Percentiles rank a stretch among this genome's conserved stretches.
These are phyloP conservation scores for Arthrobotrys conoides DNA, from an alignment of 2,329 filamentous ascomycete species.

Conservation along the genomic window DNA sequence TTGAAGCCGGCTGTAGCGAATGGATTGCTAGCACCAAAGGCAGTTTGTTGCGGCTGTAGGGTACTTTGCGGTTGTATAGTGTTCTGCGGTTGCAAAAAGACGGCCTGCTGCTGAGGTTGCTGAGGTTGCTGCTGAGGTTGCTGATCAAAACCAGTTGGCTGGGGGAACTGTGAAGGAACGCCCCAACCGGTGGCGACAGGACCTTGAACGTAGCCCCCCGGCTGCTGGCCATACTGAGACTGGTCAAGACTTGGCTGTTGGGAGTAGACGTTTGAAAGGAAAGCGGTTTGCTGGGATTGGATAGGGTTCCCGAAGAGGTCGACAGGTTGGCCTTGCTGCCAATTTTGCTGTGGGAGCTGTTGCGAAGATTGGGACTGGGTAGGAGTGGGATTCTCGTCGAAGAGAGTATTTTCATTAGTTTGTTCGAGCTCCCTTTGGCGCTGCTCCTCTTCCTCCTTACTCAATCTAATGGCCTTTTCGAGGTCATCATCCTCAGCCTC, in stretches of 20 bases:
- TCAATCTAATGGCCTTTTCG: conserved; percentile 93
- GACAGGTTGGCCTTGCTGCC: conserved; percentile 95
- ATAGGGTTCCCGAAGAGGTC: conserved; percentile 98
- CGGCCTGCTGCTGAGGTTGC: conserved; percentile 63
- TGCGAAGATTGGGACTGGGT: conserved; percentile 75
- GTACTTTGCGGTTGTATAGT: conserved; percentile 55
- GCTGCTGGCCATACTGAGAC: conserved; percentile 69
- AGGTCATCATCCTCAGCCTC: conserved; percentile 83
- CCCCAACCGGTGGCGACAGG: conserved; percentile 56
- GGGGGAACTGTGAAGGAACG: conserved; percentile 61
- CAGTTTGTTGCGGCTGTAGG: conserved; percentile 69
- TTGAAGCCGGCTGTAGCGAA: conserved; percentile 60
- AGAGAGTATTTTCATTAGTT: conserved; percentile 86
- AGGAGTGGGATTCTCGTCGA: conserved; percentile 80
- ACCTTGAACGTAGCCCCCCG: conserved; percentile 52
- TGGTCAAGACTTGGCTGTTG: conserved; percentile 82
- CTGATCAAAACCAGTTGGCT: conserved; percentile 69
- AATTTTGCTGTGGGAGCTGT: conserved; percentile 73
- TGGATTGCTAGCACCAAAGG: conserved; percentile 71
- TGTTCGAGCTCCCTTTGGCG: conserved; percentile 89
- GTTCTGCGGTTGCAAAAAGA: conserved; percentile 59
- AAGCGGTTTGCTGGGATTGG: conserved; percentile 78
- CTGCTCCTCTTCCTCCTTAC: conserved; percentile 89
- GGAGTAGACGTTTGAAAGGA: conserved; percentile 77
- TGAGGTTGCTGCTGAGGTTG: conserved; percentile 68